Conservation (phyloP, 1,284 basidiomycete species). For the Irpex sp. region DNA sequence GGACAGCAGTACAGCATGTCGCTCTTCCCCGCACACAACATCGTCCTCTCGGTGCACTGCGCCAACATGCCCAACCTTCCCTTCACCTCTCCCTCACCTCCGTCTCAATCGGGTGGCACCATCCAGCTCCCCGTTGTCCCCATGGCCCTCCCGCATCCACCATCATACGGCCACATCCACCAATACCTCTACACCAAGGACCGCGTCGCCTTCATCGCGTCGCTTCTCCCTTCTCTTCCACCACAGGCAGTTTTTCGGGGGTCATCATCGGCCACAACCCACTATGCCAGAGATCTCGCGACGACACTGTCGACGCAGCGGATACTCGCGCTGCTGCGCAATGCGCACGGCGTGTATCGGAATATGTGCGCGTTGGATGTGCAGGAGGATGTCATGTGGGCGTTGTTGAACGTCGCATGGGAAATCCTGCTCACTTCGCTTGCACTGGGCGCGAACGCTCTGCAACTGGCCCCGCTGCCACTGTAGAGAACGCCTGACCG, state of each 20-base stretch:
- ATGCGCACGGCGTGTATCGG: constrained; percentile 55
- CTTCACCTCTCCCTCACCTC: constrained; percentile 44
- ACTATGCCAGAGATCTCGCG: constrained; percentile 28
- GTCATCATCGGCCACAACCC: not conserved
- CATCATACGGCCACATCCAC: constrained; percentile 57
- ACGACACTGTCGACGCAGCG: constrained; percentile 25
- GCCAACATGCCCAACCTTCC: constrained; percentile 35
- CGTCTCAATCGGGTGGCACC: constrained; percentile 26
- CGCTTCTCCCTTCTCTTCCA: constrained; percentile 47
- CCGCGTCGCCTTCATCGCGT: constrained; percentile 38
- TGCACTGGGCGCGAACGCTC: constrained; percentile 7
- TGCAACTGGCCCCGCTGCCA: not conserved
- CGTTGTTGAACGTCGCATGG: constrained; percentile 56
- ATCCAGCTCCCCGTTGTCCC: constrained; percentile 58
- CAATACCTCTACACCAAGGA: constrained; percentile 62
- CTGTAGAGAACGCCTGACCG: not conserved
- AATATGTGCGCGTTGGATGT: constrained; percentile 61
- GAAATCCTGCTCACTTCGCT: constrained; percentile 49
- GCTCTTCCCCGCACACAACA: constrained; percentile 50
- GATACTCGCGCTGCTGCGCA: constrained; percentile 38
- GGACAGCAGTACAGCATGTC: constrained; percentile 28
- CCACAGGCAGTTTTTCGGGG: constrained; percentile 23
- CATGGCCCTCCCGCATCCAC: constrained; percentile 59
- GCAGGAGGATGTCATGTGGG: constrained; percentile 53
- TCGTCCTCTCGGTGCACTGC: constrained; percentile 51